These are phyloP conservation scores for Boletus reticulatus DNA, from an alignment of 768 basidiomycete genomes.

Conservation along the genomic window DNA sequence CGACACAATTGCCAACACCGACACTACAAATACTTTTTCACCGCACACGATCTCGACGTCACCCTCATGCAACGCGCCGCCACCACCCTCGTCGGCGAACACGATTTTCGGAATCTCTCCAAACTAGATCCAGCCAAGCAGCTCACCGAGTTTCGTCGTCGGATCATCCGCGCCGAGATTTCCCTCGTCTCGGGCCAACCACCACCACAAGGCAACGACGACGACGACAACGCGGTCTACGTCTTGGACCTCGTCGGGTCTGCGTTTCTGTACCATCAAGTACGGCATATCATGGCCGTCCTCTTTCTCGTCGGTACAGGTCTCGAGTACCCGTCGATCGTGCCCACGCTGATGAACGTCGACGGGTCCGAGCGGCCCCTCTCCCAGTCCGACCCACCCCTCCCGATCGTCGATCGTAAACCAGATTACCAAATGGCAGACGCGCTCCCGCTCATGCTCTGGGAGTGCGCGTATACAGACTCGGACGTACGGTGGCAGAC, in stretches of 20 bases:
- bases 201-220: too few relatives aligned
- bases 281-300: constrained; percentile 90
- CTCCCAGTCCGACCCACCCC: constrained; percentile 22
- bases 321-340: constrained; percentile 68
- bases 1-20: constrained; percentile 83
- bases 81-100: constrained; percentile 70
- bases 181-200: constrained; percentile 35
- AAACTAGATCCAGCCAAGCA: constrained; percentile 93
- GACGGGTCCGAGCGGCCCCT: constrained; percentile 29
- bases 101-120: constrained; percentile 96
- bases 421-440: constrained; percentile 96
- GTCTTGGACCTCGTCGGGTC: constrained; percentile 85
- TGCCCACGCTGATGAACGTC: constrained; percentile 74
- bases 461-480: constrained; percentile 79
- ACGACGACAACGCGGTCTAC: constrained; percentile 39
- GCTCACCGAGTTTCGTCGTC: constrained; percentile 73
- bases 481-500: constrained; percentile 73
- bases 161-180: constrained; percentile 66
- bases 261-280: constrained; percentile 95
- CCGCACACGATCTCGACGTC: constrained; percentile 62
- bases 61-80: constrained; percentile 76
- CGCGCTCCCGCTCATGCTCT: constrained; percentile 85
- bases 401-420: constrained; percentile 61
- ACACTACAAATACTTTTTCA: constrained; percentile 99
- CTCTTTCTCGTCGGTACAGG: constrained; percentile 85